Evolutionary conservation across 805 yeast species (phyloP).

Genomic region (Groenewaldozyma tartarivorans): DNA sequence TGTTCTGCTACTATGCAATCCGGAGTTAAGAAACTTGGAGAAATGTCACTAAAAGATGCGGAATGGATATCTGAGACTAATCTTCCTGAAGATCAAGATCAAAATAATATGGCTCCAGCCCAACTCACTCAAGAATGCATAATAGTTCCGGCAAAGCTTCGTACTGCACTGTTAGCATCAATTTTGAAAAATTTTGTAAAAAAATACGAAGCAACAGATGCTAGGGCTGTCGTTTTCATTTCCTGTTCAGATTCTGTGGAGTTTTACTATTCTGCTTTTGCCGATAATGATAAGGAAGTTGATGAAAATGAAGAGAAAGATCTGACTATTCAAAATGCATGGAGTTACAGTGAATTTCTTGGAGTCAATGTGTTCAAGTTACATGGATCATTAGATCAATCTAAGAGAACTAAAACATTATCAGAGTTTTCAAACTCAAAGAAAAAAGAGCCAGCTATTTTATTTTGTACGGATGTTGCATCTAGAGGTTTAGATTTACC

Average conservation of each 20-base stretch:
- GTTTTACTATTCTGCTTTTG: constrained; percentile 72
- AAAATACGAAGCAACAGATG: constrained; percentile 16
- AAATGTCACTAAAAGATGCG: constrained; percentile 63
- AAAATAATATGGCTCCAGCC: constrained; percentile 61
- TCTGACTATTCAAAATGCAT: constrained; percentile 31
- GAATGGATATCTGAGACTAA: constrained; percentile 46
- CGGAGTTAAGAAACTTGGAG: constrained; percentile 72
- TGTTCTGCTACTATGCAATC: constrained; percentile 93
- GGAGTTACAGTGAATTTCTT: constrained; percentile 46
- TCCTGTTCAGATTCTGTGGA: constrained; percentile 97
- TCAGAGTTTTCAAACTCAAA: constrained; percentile 38
- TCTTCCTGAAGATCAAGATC: constrained; percentile 28
- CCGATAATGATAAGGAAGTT: constrained; percentile 30
- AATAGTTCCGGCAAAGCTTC: constrained; percentile 86
- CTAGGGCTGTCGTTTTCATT: constrained; percentile 58
- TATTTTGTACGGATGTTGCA: constrained; percentile 96
- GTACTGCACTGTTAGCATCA: constrained; percentile 74
- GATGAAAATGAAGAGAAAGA: constrained; percentile 26
- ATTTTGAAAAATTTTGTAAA: constrained; percentile 42
- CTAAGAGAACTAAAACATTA: constrained; percentile 68
- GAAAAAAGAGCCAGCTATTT: constrained; percentile 33
- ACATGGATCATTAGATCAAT: constrained; percentile 89
- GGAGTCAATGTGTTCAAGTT: constrained; percentile 47
- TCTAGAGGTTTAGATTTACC: constrained; percentile 94
- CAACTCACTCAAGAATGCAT: constrained; percentile 73